Conservation (phyloP, 192 early-diverging fungal species). For the Coemansia sp. region DNA sequence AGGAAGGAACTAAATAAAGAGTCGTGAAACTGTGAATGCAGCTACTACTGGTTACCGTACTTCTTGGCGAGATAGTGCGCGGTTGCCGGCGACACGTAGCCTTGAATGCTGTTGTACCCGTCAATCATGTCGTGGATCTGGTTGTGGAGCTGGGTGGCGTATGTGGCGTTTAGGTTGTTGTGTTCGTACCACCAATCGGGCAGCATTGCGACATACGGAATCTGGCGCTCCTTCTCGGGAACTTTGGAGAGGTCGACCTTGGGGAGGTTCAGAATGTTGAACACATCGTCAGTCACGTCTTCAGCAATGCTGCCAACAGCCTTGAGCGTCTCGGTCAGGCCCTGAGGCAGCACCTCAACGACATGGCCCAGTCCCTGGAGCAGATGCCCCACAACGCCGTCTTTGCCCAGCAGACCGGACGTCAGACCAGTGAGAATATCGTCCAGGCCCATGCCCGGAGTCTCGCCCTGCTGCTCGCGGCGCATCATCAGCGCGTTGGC, state of each 20-base stretch:
- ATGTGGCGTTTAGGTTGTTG: slow-evolving; percentile 54
- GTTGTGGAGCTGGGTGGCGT: slow-evolving; percentile 40
- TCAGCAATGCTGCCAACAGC: slow-evolving; percentile 47
- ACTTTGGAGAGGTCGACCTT: slow-evolving; percentile 49
- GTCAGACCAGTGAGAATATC: slow-evolving; percentile 46
- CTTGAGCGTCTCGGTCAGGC: slow-evolving; percentile 47
- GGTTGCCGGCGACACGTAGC: slow-evolving; percentile 50
- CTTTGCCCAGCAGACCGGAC: slow-evolving; percentile 34
- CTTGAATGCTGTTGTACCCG: slow-evolving; percentile 47
- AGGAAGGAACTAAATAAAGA: background rate
- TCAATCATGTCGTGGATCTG: slow-evolving; percentile 53
- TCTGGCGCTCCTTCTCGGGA: slow-evolving; percentile 46
- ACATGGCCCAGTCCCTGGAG: slow-evolving; percentile 48
- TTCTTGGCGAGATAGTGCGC: slow-evolving; percentile 51
- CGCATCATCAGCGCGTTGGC: slow-evolving; percentile 22
- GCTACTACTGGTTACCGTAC: slow-evolving; percentile 24
- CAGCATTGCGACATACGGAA: slow-evolving; percentile 40
- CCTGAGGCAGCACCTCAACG: slow-evolving; percentile 49
- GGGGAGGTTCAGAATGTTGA: slow-evolving; percentile 47
- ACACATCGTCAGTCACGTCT: slow-evolving; percentile 37
- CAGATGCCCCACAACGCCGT: slow-evolving; percentile 46
- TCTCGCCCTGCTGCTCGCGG: slow-evolving; percentile 20
- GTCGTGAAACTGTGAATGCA: background rate
- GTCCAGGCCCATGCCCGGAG: slow-evolving; percentile 29
- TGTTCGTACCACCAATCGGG: slow-evolving; percentile 48